Percentiles rank a stretch among this genome's conserved stretches.
Evolutionary conservation across 2,329 filamentous ascomycete species (phyloP).

Genomic region (Geosmithia morbida): DNA sequence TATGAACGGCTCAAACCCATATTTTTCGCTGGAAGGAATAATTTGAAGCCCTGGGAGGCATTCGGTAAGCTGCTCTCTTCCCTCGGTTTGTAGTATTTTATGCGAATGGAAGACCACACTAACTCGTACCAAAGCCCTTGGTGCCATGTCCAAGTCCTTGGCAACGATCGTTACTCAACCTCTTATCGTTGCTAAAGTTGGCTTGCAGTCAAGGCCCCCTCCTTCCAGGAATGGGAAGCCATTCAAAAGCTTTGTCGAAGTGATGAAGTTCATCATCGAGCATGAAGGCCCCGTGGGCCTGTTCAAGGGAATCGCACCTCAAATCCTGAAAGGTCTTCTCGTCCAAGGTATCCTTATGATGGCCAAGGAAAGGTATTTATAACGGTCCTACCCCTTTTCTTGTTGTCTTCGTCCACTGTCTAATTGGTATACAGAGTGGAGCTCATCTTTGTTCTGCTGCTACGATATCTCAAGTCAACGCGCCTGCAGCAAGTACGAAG

Average conservation of each 20-base stretch:
- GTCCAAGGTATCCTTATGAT: slow-evolving; percentile 98
- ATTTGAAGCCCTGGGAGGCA: slow-evolving; percentile 70
- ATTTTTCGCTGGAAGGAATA: slow-evolving; percentile 64
- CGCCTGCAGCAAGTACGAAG: slow-evolving; percentile 56
- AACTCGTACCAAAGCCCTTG: slow-evolving; percentile 49
- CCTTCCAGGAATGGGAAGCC: slow-evolving; percentile 73
- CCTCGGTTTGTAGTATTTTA: neutral
- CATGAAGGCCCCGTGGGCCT: slow-evolving; percentile 73
- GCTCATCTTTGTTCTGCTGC: slow-evolving; percentile 70
- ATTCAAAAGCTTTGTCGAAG: slow-evolving; percentile 85
- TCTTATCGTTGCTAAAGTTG: slow-evolving; percentile 94
- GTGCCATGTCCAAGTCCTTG: slow-evolving; percentile 81
- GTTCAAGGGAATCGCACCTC: slow-evolving; percentile 93
- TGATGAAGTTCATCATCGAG: slow-evolving; percentile 86
- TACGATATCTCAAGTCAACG: slow-evolving; percentile 65
- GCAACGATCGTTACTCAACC: slow-evolving; percentile 90
- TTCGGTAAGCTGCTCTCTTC: slow-evolving; percentile 53
- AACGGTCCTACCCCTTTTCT: neutral
- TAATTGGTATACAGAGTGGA: slow-evolving; percentile 50
- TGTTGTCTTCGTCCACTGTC: neutral
- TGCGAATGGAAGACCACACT: neutral
- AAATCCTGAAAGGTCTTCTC: slow-evolving; percentile 81
- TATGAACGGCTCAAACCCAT: slow-evolving; percentile 76
- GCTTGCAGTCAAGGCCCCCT: slow-evolving; percentile 85
- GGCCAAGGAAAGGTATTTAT: slow-evolving; percentile 76